These are phyloP conservation scores for Globisporangium lucens DNA, from an alignment of 352 stramenopile genomes.

Conservation along the genomic window DNA sequence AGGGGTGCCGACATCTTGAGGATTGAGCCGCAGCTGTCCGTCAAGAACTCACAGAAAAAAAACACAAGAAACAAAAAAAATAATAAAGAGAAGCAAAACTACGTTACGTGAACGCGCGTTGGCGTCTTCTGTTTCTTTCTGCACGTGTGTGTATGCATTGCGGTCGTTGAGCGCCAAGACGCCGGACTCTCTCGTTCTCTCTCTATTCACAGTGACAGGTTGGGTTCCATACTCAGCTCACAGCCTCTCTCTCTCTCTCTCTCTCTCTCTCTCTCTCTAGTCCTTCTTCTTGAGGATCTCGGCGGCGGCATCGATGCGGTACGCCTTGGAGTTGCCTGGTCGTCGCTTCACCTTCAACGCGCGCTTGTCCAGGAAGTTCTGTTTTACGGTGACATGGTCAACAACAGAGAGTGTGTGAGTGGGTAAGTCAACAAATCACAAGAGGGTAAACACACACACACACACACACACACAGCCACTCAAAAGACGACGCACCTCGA, in stretches of 20 bases:
- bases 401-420: background rate
- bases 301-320: slow-evolving; percentile 79
- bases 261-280: background rate
- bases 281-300: slow-evolving; percentile 62
- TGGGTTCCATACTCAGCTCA: no score
- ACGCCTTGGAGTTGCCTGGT: slow-evolving; percentile 85
- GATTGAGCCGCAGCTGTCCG: background rate
- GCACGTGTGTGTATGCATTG: background rate
- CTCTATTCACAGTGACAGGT: background rate
- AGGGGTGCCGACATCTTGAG: background rate
- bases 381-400: background rate
- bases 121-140: background rate
- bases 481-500: slow-evolving; percentile 51
- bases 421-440: background rate
- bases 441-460: background rate
- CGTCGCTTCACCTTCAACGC: slow-evolving; percentile 91
- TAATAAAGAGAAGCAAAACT: slow-evolving; percentile 11
- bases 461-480: background rate
- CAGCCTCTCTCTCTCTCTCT: background rate
- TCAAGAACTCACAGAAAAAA: background rate
- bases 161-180: background rate
- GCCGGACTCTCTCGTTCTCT: background rate
- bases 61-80: background rate
- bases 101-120: slow-evolving; percentile 8
- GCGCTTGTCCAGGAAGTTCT: slow-evolving; percentile 90